Percentiles rank a stretch among this genome's conserved stretches.
Evolutionary conservation across 2,329 filamentous ascomycete species (phyloP).

Genomic region (Trichoderma sp.): DNA sequence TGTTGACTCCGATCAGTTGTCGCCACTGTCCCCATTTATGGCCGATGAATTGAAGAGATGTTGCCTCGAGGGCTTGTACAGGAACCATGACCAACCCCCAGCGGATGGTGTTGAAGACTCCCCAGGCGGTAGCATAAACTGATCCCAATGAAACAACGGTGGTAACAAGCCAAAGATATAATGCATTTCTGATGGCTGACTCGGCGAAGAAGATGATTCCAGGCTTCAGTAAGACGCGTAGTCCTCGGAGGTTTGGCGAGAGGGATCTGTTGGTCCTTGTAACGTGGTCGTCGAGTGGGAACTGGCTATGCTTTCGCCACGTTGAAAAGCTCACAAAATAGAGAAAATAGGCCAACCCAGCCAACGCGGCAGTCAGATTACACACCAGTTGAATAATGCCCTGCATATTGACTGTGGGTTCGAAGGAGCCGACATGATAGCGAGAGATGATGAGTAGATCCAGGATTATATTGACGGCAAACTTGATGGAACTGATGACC

Average conservation of each 20-base stretch:
- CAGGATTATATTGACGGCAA: constrained; percentile 64
- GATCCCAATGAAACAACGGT: constrained; percentile 62
- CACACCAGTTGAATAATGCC: constrained; percentile 62
- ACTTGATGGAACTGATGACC: constrained; percentile 62
- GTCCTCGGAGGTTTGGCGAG: constrained; percentile 41
- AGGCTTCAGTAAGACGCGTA: constrained; percentile 54
- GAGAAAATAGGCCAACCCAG: constrained; percentile 61
- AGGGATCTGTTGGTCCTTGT: constrained; percentile 23
- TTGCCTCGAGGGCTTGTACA: constrained; percentile 64
- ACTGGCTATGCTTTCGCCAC: neutral
- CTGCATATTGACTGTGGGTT: constrained; percentile 62
- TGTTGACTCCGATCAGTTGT: constrained; percentile 27
- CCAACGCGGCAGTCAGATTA: constrained; percentile 52
- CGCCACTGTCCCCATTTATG: constrained; percentile 61
- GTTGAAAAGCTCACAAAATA: constrained; percentile 37
- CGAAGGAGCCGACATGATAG: constrained; percentile 56
- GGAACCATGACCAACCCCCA: constrained; percentile 76
- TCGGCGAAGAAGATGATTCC: constrained; percentile 61
- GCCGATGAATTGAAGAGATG: constrained; percentile 62
- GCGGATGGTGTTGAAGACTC: constrained; percentile 70
- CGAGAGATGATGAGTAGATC: constrained; percentile 65
- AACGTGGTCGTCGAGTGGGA: neutral
- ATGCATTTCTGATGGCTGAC: constrained; percentile 63
- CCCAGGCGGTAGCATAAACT: constrained; percentile 70
- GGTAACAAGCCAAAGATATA: constrained; percentile 69